These are phyloP conservation scores for Nitzschia palea DNA, from an alignment of 108 stramenopile species.

Conservation along the genomic window DNA sequence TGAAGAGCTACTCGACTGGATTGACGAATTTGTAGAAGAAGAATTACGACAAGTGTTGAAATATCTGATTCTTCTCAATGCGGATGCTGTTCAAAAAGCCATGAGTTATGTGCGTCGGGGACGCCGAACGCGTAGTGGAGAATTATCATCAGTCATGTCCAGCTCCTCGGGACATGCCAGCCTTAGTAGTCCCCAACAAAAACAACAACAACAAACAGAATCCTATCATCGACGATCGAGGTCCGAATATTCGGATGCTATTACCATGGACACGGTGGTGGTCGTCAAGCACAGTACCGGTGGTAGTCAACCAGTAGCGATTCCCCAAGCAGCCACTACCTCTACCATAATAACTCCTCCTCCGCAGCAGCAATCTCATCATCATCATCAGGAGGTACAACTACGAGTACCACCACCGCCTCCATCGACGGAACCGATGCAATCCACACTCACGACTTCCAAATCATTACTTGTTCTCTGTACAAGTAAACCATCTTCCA, in stretches of 20 bases:
- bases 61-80: constrained; percentile 22
- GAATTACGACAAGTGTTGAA: constrained; percentile 26
- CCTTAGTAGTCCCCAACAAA: too few species aligned
- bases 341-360: too few species aligned
- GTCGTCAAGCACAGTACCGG: too few species aligned
- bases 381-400: too few species aligned
- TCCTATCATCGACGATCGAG: too few species aligned
- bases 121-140: neutral
- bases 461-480: constrained; percentile 22
- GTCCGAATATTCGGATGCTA: too few species aligned
- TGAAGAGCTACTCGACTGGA: constrained; percentile 1
- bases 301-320: too few species aligned
- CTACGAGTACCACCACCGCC: constrained; percentile 4
- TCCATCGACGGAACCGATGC: neutral
- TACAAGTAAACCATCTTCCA: constrained; percentile 24
- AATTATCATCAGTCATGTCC: neutral
- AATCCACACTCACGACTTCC: neutral
- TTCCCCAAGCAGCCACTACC: too few species aligned
- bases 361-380: too few species aligned
- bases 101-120: constrained; percentile 17
- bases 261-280: too few species aligned
- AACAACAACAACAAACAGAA: too few species aligned
- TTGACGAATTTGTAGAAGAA: neutral
- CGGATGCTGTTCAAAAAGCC: constrained; percentile 25
- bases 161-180: too few species aligned